phyloP scores from a whole-genome alignment of 1,284 basidiomycete species.

The Ustilago xerochloae region DNA sequence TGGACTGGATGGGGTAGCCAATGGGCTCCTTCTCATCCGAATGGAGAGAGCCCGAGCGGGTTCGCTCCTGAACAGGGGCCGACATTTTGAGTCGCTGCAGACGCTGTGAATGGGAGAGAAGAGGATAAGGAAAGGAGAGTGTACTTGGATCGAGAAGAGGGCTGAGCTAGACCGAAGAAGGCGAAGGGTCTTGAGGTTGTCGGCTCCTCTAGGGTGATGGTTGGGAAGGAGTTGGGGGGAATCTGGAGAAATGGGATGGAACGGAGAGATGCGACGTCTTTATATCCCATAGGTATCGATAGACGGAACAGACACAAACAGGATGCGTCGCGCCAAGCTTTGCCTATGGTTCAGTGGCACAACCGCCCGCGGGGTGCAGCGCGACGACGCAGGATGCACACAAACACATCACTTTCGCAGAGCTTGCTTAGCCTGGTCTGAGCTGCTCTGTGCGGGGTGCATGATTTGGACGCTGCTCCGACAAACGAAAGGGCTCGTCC shows the following conservation, averaged over 20 bases:
- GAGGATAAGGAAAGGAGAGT: not conserved
- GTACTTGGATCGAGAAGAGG: not conserved
- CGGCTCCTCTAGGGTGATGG: constrained; percentile 5
- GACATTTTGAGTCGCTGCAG: constrained; percentile 33
- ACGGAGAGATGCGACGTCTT: constrained; percentile 5
- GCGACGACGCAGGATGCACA: not conserved
- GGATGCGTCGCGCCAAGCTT: not conserved
- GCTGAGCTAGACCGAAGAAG: not conserved
- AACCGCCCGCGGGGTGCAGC: constrained; percentile 1
- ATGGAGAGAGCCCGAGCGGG: constrained; percentile 43
- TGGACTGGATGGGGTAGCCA: constrained; percentile 29
- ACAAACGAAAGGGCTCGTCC: not conserved
- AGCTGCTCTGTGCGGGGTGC: constrained; percentile 17
- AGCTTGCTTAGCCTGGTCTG: not conserved
- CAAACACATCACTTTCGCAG: not conserved
- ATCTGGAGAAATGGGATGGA: not conserved
- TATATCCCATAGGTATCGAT: constrained; percentile 5
- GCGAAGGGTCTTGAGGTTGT: not conserved
- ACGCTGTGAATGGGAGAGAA: not conserved
- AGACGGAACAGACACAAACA: not conserved
- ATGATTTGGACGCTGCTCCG: constrained; percentile 5
- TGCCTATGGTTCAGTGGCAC: not conserved
- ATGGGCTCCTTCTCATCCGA: constrained; percentile 46
- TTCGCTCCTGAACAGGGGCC: constrained; percentile 17
- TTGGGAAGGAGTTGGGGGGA: not conserved